Evolutionary conservation across 495 filamentous ascomycete genomes (phyloP).

Genomic region (Haplographium delicatum): DNA sequence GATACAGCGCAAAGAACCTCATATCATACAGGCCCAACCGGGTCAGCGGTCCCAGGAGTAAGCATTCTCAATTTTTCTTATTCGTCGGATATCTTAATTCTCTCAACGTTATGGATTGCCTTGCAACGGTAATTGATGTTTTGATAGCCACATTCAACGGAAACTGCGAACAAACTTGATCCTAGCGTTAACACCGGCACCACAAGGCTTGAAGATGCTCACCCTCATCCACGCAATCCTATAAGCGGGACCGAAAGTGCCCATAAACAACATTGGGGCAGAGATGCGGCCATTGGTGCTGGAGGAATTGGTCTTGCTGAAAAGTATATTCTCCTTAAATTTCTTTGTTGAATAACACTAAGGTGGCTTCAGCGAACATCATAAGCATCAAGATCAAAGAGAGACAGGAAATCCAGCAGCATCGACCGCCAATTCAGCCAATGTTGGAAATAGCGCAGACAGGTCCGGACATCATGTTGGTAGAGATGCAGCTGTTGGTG

Average conservation of each 20-base stretch:
- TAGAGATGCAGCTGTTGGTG: slow-evolving; percentile 8
- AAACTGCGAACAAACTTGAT: slow-evolving; percentile 8
- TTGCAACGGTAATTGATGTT: neutral
- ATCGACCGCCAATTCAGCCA: too few relatives aligned
- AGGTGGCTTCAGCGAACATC: neutral
- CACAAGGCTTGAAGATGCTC: neutral
- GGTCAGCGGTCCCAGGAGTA: neutral
- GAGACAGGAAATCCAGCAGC: neutral
- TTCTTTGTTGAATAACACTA: neutral
- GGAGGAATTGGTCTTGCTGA: slow-evolving; percentile 7
- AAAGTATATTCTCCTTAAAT: slow-evolving; percentile 2
- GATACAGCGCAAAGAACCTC: neutral
- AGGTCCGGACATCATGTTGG: slow-evolving; percentile 5
- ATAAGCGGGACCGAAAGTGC: neutral
- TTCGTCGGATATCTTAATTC: neutral
- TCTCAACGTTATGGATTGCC: too few relatives aligned
- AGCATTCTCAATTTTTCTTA: neutral
- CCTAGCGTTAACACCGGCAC: neutral
- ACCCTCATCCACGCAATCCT: neutral
- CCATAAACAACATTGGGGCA: neutral
- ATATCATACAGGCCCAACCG: neutral
- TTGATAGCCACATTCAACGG: slow-evolving; percentile 2
- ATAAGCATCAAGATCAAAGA: slow-evolving; percentile 1
- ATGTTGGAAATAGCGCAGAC: slow-evolving; percentile 19
- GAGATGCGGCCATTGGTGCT: slow-evolving; percentile 11